Conservation (phyloP, 805 yeast genomes). For the Scheffersomyces coipomensis region DNA sequence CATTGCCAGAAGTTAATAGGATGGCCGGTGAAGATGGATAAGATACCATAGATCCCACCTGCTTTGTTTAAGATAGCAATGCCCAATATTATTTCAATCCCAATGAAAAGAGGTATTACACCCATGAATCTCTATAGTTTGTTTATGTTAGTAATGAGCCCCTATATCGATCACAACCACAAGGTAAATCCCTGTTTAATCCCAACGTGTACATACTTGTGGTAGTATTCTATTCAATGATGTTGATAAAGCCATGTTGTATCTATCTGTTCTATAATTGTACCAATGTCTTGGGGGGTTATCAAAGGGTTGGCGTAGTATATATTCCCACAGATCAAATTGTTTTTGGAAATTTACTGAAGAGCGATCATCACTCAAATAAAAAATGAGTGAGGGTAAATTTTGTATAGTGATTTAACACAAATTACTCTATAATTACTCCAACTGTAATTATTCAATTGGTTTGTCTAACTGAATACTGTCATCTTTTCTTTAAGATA, state of each 20-base stretch:
- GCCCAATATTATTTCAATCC: conserved; percentile 79
- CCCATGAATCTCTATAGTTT: conserved; percentile 71
- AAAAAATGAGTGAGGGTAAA: too few species aligned
- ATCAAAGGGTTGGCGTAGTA: too few species aligned
- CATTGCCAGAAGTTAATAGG: conserved; percentile 81
- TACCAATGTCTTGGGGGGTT: background rate
- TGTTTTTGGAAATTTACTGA: too few species aligned
- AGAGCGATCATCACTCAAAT: too few species aligned
- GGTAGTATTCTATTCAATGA: conserved; percentile 13
- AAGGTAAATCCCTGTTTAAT: background rate
- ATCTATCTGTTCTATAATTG: background rate
- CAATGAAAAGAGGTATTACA: conserved; percentile 74
- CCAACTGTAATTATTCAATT: too few species aligned
- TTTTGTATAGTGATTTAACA: too few species aligned
- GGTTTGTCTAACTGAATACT: too few species aligned
- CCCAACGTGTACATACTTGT: conserved; percentile 11
- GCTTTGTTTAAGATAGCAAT: conserved; percentile 82
- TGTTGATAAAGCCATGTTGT: conserved; percentile 4
- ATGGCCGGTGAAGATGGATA: conserved; percentile 87
- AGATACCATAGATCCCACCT: conserved; percentile 82
- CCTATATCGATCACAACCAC: too few species aligned
- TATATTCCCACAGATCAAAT: too few species aligned
- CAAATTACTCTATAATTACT: too few species aligned
- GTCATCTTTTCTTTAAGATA: too few species aligned
- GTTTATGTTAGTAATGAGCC: background rate